Evolutionary conservation across 805 yeast species (phyloP), one percentile per base, ranked within the genome.

Genomic region (Pichia occidentalis): DNA sequence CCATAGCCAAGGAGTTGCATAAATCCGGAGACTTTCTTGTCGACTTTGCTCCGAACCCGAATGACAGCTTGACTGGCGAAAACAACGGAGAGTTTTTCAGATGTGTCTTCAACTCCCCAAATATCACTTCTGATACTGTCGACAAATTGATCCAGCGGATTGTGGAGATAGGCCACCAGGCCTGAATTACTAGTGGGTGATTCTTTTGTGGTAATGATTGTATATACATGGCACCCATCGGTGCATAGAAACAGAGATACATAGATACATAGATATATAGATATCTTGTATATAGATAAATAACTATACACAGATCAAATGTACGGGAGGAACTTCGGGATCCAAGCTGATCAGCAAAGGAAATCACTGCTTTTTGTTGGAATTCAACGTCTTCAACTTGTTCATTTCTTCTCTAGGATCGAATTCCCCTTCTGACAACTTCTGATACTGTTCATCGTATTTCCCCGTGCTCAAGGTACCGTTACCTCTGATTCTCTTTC

Each of bases 391-490:
- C 29, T 73, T 77, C 37, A 87, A 66, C 59, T 85, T 86, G 42
- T 66, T 65, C 71, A 85, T 73, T 60, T 90, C 97, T 43, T 80
- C 88, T 32, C 68, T 64, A 1, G 97, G 77, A 54, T 88, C 80
- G 54, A 83, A 87, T 40, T 90, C 71, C 1, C 98, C 98, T 3
- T 68, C 60, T 2, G 86, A 77, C 42, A 90, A 65, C 43, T 84
- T 80, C 27, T 79, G 86, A 47, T 82, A 84, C 36, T 85, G 85
- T 42, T 85, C 90, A 52, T 88, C 96, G 60, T 83, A 90, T 54
- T 81, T 82, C 0, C 98, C 98, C 6, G 95, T 85, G 10, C 95
- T 85, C 29, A 85, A 63, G 0, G 97, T 87, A 1, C 95, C 98
- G 54, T 90, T 90, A 4, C 97, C 97, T 54, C 86, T 70, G 63